A percentile compares a stretch with the other conserved stretches of the same genome.
Evolutionary conservation across 2,329 filamentous ascomycete species (phyloP).

Genomic region (Pestalotiopsis sp.): DNA sequence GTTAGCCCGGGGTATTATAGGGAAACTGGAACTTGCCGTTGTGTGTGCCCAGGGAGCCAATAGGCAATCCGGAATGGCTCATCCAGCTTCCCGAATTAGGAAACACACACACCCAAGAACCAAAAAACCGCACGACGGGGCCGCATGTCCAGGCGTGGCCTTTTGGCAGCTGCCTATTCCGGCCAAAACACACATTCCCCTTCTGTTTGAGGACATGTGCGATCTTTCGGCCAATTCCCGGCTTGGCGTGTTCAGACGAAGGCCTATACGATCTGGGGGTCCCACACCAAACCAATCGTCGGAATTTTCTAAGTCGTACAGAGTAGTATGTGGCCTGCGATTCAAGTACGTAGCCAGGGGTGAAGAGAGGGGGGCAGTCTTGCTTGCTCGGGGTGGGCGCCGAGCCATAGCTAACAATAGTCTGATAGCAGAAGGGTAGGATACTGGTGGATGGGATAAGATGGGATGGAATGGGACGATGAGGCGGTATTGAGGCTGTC

Average conservation of each 20-base stretch:
- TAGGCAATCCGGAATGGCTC: not conserved
- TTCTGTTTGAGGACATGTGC: not conserved
- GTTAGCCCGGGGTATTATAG: not conserved
- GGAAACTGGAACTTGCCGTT: not conserved
- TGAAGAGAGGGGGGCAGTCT: not conserved
- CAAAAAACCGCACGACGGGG: not conserved
- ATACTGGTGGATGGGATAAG: not conserved
- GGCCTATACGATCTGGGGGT: not conserved
- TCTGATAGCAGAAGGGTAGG: not conserved
- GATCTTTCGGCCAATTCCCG: not conserved
- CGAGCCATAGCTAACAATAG: not conserved
- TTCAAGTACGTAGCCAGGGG: not conserved
- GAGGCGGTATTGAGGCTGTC: not conserved
- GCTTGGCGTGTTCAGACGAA: not conserved
- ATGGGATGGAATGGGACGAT: not conserved
- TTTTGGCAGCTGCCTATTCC: not conserved
- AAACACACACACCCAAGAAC: not conserved
- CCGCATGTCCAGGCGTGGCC: not conserved
- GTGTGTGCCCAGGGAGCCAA: not conserved
- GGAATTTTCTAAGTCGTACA: not conserved
- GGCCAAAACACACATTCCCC: not conserved
- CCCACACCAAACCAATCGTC: not conserved
- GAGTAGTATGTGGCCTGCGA: not conserved
- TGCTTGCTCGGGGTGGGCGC: not conserved
- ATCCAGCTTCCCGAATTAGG: not conserved